Evolutionary conservation across 2,329 filamentous ascomycete species (phyloP), one percentile per base, ranked within the genome.

Genomic region (Sordariomycetes sp.): DNA sequence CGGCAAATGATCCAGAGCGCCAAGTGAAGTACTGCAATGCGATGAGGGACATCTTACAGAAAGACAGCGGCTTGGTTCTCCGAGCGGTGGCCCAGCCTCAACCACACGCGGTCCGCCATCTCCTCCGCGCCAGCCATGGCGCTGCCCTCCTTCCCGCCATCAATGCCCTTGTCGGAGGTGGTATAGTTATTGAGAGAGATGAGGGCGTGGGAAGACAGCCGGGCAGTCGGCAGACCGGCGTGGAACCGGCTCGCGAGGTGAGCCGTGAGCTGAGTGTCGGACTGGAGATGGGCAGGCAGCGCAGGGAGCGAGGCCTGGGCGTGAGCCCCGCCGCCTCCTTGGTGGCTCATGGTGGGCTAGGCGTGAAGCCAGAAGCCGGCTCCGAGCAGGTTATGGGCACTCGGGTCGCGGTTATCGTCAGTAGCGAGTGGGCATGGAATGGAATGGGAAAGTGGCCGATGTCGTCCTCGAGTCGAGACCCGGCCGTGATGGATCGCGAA

Each of bases 61-160:
- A 99, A 97, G 2, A 96, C 79, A 56, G 96, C 76, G 1, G 91
- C 89, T 71, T 99, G 94, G 70, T 95, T 96, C 72, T 99, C 94
- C 1, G 87, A 90, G 56, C 94, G 84, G 61, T 89, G 84, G 53
- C 92, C 92, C 24, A 99, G 76, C 62, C 94, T 82, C 62, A 89
- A 81, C 75, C 86, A 96, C 57, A 92, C 90, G 61, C 90, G 81
- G 61, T 87, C 84, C 24, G 94, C 94, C 67, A 99, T 79, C 65
- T 96, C 91, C 71, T 97, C 92, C 36, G 90, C 90, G 67, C 90
- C 91, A 58, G 86, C 90, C 80, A 91, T 90, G 61, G 90, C 90
- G 73, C 90, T 96, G 39, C 91, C 92, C 64, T 95, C 89, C 66
- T 90, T 94, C 59, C 83, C 85, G 63, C 92, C 92, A 87, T 96